These are phyloP conservation scores for Dissophora globulifera DNA, from an alignment of 192 early-diverging fungal genomes.

Conservation along the genomic window DNA sequence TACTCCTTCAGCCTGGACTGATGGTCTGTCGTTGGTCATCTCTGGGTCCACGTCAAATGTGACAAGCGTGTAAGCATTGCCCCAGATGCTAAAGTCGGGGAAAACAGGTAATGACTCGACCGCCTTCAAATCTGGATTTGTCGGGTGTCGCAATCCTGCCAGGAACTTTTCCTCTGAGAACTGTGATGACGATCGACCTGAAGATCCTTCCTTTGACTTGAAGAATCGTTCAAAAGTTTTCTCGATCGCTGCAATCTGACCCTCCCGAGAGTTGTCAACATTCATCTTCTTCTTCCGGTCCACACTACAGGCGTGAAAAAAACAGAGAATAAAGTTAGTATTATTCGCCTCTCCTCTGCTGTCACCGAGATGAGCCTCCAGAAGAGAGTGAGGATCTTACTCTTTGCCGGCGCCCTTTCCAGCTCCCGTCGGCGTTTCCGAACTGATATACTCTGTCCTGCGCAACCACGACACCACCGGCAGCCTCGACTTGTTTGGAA, in stretches of 20 bases:
- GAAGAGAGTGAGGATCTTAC: slow-evolving; percentile 7
- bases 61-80: slow-evolving; percentile 61
- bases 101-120: slow-evolving; percentile 63
- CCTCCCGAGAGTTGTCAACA: slow-evolving; percentile 52
- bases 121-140: slow-evolving; percentile 57
- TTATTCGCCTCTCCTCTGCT: too few species aligned
- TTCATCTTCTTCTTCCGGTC: slow-evolving; percentile 28
- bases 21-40: slow-evolving; percentile 40
- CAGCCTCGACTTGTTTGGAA: slow-evolving; percentile 28
- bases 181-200: slow-evolving; percentile 1
- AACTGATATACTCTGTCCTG: slow-evolving; percentile 65
- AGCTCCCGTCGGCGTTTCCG: slow-evolving; percentile 55
- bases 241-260: slow-evolving; percentile 58
- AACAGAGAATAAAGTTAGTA: not conserved
- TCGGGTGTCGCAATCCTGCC: slow-evolving; percentile 56
- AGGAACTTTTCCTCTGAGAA: slow-evolving; percentile 33
- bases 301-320: slow-evolving; percentile 5
- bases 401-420: slow-evolving; percentile 42
- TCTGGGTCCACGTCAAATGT: slow-evolving; percentile 64
- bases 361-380: too few species aligned
- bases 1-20: slow-evolving; percentile 35
- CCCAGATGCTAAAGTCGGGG: slow-evolving; percentile 63
- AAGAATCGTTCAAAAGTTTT: slow-evolving; percentile 56
- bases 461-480: slow-evolving; percentile 63
- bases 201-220: slow-evolving; percentile 26